A percentile compares a stretch with the other conserved stretches of the same genome.
phyloP scores from a whole-genome alignment of 2,329 filamentous ascomycete species.

The Fusarium staphyleae region DNA sequence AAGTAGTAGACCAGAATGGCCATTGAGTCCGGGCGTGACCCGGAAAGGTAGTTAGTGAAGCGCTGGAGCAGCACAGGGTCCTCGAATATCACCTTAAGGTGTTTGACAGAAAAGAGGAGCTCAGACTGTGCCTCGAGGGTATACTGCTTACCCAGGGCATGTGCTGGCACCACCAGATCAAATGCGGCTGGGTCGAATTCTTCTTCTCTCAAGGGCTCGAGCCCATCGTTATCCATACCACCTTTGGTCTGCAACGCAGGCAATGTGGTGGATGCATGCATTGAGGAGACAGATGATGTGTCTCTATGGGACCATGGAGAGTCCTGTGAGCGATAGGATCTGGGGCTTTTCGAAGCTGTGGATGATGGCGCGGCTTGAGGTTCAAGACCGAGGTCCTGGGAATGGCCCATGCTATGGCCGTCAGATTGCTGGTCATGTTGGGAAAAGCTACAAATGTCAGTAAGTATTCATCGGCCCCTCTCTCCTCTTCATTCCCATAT shows the following conservation, averaged over 20 bases:
- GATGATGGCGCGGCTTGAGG: constrained; percentile 15
- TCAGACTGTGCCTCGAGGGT: constrained; percentile 71
- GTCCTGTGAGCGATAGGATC: constrained; percentile 25
- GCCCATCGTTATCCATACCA: constrained; percentile 25
- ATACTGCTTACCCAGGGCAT: constrained; percentile 44
- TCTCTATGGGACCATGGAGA: constrained; percentile 27
- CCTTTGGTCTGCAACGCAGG: constrained; percentile 31
- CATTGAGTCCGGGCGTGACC: constrained; percentile 66
- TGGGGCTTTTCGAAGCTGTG: constrained; percentile 19
- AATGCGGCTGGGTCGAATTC: constrained; percentile 37
- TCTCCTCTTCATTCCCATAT: too few relatives aligned
- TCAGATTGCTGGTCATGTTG: constrained; percentile 2
- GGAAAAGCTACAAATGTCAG: neutral
- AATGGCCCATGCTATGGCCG: neutral
- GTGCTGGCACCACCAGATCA: constrained; percentile 33
- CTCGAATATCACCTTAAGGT: constrained; percentile 70
- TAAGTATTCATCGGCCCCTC: too few relatives aligned
- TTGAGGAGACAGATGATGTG: constrained; percentile 29
- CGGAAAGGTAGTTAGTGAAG: constrained; percentile 72
- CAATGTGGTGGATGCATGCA: constrained; percentile 23
- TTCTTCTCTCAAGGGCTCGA: constrained; percentile 33
- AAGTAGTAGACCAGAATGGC: constrained; percentile 75
- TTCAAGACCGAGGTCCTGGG: neutral
- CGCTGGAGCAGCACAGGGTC: constrained; percentile 67
- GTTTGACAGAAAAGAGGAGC: constrained; percentile 69